phyloP scores from a whole-genome alignment of 495 filamentous ascomycete genomes.

The Trichodelitschia bisporula region DNA sequence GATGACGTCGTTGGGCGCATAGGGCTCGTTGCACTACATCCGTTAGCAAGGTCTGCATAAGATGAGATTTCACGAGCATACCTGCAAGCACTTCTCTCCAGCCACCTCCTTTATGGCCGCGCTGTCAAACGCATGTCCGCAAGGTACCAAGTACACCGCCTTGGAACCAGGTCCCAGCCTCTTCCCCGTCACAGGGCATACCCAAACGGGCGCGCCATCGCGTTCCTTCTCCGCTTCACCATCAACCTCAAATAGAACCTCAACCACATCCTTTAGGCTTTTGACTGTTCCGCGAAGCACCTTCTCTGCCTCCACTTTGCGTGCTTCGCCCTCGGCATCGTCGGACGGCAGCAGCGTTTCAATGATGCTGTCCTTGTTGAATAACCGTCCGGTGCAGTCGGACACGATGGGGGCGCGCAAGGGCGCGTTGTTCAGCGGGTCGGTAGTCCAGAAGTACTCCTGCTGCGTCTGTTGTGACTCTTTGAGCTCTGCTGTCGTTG shows the following conservation, averaged over 20 bases:
- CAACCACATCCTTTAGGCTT: slow-evolving; percentile 66
- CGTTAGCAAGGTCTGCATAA: background rate
- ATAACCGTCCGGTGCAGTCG: slow-evolving; percentile 63
- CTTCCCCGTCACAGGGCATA: slow-evolving; percentile 77
- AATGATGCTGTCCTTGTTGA: slow-evolving; percentile 83
- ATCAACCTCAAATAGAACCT: slow-evolving; percentile 54
- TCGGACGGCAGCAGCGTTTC: slow-evolving; percentile 44
- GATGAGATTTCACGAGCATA: slow-evolving; percentile 11
- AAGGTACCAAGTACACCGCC: slow-evolving; percentile 78
- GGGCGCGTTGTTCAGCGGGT: slow-evolving; percentile 57
- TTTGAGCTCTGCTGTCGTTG: slow-evolving; percentile 74
- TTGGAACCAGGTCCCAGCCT: slow-evolving; percentile 55
- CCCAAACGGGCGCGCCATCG: slow-evolving; percentile 26
- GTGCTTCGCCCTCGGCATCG: slow-evolving; percentile 20
- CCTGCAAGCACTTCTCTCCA: slow-evolving; percentile 33
- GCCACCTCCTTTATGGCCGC: slow-evolving; percentile 58
- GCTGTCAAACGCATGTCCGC: slow-evolving; percentile 84
- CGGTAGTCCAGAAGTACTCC: slow-evolving; percentile 63
- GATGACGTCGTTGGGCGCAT: slow-evolving; percentile 55
- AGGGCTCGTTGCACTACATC: slow-evolving; percentile 46
- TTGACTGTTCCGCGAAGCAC: slow-evolving; percentile 48
- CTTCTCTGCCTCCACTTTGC: slow-evolving; percentile 33
- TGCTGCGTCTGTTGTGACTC: slow-evolving; percentile 62
- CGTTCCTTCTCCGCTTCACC: slow-evolving; percentile 17
- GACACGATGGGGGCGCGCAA: slow-evolving; percentile 56